Conservation (phyloP, 306 rosid species). For the Luffa aegyptiaca region DNA sequence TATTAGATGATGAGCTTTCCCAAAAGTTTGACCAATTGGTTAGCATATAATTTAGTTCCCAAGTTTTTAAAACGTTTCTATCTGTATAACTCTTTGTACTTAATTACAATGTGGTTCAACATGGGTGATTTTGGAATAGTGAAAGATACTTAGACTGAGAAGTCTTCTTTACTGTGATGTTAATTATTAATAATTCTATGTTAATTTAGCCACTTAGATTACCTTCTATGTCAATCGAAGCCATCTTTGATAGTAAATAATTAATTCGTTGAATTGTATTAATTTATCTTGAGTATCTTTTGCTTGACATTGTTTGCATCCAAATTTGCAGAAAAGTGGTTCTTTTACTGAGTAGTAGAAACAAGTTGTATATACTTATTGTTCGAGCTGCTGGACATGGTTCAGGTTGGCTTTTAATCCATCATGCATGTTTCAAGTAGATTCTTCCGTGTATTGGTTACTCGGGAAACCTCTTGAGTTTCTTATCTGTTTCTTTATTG, state of each 20-base stretch:
- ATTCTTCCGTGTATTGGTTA: background rate
- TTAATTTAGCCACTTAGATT: background rate
- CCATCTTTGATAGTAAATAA: background rate
- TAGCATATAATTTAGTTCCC: background rate
- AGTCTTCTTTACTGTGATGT: background rate
- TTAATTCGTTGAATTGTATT: background rate
- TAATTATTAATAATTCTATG: background rate
- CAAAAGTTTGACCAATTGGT: background rate
- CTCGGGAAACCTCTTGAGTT: background rate
- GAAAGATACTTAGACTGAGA: background rate
- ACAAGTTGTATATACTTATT: conserved; percentile 65
- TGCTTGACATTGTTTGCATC: background rate
- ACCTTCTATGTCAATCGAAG: background rate
- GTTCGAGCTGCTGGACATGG: conserved; percentile 37
- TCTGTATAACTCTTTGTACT: background rate
- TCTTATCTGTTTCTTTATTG: background rate
- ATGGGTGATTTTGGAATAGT: background rate
- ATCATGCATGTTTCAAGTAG: conserved; percentile 13
- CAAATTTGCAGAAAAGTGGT: conserved; percentile 56
- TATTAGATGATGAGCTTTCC: background rate
- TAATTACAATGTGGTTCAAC: background rate
- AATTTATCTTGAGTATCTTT: background rate
- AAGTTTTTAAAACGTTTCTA: background rate
- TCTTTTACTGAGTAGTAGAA: conserved; percentile 61
- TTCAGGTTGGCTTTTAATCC: conserved; percentile 46